Base-by-base conservation (phyloP, 2,329 filamentous ascomycete species). In the Penicillium digitatum region DNA sequence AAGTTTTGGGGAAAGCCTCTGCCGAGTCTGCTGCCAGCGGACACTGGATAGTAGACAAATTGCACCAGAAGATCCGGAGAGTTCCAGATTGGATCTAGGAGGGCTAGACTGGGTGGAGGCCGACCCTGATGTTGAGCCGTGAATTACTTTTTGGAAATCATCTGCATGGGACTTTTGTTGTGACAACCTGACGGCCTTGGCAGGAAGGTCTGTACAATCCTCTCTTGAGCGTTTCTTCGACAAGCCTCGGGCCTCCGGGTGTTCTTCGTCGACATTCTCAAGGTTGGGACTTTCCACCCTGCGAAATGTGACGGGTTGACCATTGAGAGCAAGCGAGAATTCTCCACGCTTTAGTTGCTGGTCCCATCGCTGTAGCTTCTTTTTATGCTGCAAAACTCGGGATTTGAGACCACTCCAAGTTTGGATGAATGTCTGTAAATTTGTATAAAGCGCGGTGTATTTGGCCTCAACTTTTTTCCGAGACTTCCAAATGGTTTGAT, bases 371-470 rank as follows among this genome's bases (percentile, higher is more conserved):
- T 46, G 52, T 11, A 73, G 54, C 46, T 72, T 74, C 44, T 55
- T 64, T 48, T 73, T 74, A 39, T 70, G 66, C n/a, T 65, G 64
- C 46, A 71, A 67, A 5, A 73, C 56, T 27, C 64, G 67, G 8
- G 54, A 55, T 52, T 66, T 71, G 22, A 75, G 64, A 22, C 62
- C 59, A 5, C 52, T 62, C 54, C 65, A 69, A 3, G 66, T 66
- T 20, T 62, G 49, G 6, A 65, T 35, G 20, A 75, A 58, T 10
- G 58, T 69, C 37, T 61, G 54, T 12, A 69, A 44, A 48, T 72
- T 68, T 9, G 51, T 46, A 43, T 74, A 75, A 16, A 75, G 61
- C 10, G 66, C 60, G 3, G 57, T 52, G 60, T 76, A 76, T 57
- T 66, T 66, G 5, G 56, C 31, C n/a, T 61, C 61, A 27, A 74